Percentiles rank a stretch among this genome's conserved stretches.
Conservation (phyloP, 495 filamentous ascomycete species). For the Physcia stellaris region DNA sequence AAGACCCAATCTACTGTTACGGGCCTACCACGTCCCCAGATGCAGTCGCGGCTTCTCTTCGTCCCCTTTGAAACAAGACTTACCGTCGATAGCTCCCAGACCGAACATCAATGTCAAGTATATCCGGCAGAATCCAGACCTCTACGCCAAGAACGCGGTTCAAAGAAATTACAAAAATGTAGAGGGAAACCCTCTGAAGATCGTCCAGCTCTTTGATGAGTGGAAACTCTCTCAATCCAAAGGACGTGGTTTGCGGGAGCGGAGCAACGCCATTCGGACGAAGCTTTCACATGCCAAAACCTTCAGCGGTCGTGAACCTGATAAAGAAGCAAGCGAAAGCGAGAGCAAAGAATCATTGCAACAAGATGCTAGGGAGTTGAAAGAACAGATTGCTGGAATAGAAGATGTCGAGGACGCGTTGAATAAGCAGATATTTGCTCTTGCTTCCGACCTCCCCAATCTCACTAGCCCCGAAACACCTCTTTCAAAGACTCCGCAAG, state of each 20-base stretch:
- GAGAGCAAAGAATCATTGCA: not conserved
- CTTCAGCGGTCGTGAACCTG: slow-evolving; percentile 3
- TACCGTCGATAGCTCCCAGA: slow-evolving; percentile 68
- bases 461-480: slow-evolving; percentile 67
- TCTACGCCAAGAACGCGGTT: slow-evolving; percentile 70
- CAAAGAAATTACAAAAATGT: slow-evolving; percentile 71
- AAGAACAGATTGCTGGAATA: slow-evolving; percentile 46
- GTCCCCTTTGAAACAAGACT: slow-evolving; percentile 6
- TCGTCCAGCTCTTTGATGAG: slow-evolving; percentile 55
- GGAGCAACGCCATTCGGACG: slow-evolving; percentile 34
- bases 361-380: slow-evolving; percentile 55
- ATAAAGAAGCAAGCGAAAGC: not conserved
- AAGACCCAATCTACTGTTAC: too few relatives aligned
- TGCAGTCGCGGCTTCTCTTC: slow-evolving; percentile 18
- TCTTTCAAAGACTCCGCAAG: slow-evolving; percentile 41
- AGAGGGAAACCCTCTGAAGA: slow-evolving; percentile 49
- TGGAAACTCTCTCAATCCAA: slow-evolving; percentile 41
- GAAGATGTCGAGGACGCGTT: slow-evolving; percentile 44
- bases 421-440: slow-evolving; percentile 50
- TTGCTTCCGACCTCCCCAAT: slow-evolving; percentile 78
- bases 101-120: slow-evolving; percentile 69
- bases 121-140: slow-evolving; percentile 66
- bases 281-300: slow-evolving; percentile 7
- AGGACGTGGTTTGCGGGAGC: slow-evolving; percentile 40
- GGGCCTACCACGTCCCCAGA: not conserved